phyloP scores from a whole-genome alignment of 306 rosid species.

The Begonia peltatifolia region DNA sequence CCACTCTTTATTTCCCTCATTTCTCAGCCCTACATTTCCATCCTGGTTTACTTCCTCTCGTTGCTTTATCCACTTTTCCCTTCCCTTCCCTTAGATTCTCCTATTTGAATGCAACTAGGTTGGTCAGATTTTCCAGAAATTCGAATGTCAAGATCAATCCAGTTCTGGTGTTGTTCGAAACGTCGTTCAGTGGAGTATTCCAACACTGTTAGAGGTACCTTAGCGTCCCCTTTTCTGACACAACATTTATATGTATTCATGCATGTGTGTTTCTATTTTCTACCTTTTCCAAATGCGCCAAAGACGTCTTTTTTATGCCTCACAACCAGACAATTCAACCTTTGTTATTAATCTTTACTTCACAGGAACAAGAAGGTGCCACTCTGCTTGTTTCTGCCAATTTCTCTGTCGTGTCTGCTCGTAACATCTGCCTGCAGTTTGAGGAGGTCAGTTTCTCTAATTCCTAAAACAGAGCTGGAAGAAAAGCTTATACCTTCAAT shows the following conservation, averaged over 20 bases:
- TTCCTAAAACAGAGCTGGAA: slow-evolving; percentile 8
- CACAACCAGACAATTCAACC: no score
- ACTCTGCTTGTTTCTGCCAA: slow-evolving; percentile 81
- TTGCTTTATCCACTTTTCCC: neutral
- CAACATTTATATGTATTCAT: no score
- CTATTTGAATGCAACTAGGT: slow-evolving; percentile 31
- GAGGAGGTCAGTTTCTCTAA: slow-evolving; percentile 47
- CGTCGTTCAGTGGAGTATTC: slow-evolving; percentile 86
- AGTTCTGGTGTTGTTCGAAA: slow-evolving; percentile 54
- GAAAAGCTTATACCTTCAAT: neutral
- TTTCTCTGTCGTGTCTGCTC: slow-evolving; percentile 51
- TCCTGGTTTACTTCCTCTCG: neutral
- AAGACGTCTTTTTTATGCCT: no score
- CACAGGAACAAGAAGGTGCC: slow-evolving; percentile 90
- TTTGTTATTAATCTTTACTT: slow-evolving; percentile 1
- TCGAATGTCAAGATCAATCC: slow-evolving; percentile 52
- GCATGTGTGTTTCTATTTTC: no score
- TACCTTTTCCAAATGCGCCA: no score
- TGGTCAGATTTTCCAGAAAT: slow-evolving; percentile 87
- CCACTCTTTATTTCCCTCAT: neutral
- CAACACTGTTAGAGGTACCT: slow-evolving; percentile 63
- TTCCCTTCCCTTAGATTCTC: slow-evolving; percentile 9
- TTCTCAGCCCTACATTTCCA: neutral
- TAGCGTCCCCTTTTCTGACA: no score
- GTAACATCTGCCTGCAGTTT: slow-evolving; percentile 78